phyloP scores from a whole-genome alignment of 805 yeast species.

The Wickerhamomyces subpelliculosus region DNA sequence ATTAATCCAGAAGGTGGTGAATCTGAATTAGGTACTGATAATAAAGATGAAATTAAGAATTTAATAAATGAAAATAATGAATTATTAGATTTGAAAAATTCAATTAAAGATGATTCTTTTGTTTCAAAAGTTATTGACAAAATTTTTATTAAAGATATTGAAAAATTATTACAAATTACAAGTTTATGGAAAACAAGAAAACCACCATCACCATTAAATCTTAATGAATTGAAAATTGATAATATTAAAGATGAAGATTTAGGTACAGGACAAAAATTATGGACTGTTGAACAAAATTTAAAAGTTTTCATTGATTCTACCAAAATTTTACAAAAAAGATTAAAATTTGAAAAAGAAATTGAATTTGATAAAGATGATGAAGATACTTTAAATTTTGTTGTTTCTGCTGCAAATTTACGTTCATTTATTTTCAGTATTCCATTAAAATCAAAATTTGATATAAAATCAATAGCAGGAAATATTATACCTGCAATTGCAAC shows the following conservation, averaged over 20 bases:
- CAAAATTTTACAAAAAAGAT: conserved; percentile 43
- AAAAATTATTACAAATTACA: conserved; percentile 61
- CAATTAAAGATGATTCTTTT: conserved; percentile 27
- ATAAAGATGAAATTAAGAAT: conserved; percentile 56
- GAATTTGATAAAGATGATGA: conserved; percentile 93
- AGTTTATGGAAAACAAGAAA: conserved; percentile 71
- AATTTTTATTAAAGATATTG: conserved; percentile 69
- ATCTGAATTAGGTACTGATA: conserved; percentile 52
- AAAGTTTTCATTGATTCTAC: conserved; percentile 48
- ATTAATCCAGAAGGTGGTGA: conserved; percentile 25
- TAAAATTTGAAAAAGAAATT: conserved; percentile 30
- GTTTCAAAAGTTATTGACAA: conserved; percentile 44
- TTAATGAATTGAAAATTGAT: conserved; percentile 13
- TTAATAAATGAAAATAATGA: conserved; percentile 65
- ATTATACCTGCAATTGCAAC: conserved; percentile 98
- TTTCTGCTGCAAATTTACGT: conserved; percentile 76
- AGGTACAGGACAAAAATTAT: conserved; percentile 32
- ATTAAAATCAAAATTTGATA: conserved; percentile 70
- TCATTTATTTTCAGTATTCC: conserved; percentile 66
- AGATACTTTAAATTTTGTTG: conserved; percentile 84
- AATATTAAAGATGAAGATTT: conserved; percentile 16
- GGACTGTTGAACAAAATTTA: conserved; percentile 62
- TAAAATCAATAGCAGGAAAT: conserved; percentile 94
- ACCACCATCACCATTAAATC: conserved; percentile 59
- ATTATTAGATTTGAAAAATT: conserved; percentile 39